These are phyloP conservation scores for Candida methanosorbosa DNA, from an alignment of 805 yeast genomes.

Conservation along the genomic window DNA sequence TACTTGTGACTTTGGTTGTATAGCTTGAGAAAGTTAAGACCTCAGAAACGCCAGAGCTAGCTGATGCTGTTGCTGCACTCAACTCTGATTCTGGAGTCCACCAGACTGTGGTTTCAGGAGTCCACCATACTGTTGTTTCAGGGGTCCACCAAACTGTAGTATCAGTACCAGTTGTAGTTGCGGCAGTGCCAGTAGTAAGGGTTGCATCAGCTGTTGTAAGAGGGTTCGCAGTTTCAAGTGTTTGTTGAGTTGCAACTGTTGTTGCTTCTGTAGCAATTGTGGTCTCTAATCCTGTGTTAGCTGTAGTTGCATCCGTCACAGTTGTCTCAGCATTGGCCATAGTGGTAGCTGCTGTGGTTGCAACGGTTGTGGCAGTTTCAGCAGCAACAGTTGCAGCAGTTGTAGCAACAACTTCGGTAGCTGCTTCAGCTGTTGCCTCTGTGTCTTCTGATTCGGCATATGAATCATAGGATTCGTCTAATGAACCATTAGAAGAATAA, in stretches of 20 bases:
- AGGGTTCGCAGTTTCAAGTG: constrained; percentile 1
- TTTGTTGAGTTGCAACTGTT: neutral
- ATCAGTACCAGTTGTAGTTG: constrained; percentile 3
- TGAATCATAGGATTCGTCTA: too few relatives aligned
- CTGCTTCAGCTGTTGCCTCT: neutral
- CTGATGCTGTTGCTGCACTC: constrained; percentile 3
- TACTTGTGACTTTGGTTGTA: neutral
- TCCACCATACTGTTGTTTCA: constrained; percentile 14
- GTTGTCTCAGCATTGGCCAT: neutral
- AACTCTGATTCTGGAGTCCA: constrained; percentile 8
- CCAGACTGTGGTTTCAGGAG: constrained; percentile 7
- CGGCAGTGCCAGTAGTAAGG: constrained; percentile 2
- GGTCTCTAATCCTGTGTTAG: neutral
- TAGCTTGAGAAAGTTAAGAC: constrained; percentile 3
- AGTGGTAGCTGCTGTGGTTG: neutral
- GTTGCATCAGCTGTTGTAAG: constrained; percentile 2
- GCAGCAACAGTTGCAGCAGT: constrained; percentile 1
- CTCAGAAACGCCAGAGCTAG: constrained; percentile 2
- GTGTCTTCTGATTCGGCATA: too few relatives aligned
- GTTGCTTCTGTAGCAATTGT: neutral
- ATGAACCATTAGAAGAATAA: constrained; percentile 8
- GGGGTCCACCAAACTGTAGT: constrained; percentile 3
- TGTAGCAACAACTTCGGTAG: constrained; percentile 1
- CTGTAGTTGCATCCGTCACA: neutral
- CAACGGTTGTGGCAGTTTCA: neutral